A percentile compares a stretch with the other conserved stretches of the same genome.
Conservation (phyloP, 345 rosid species). For the Salix purpurea region DNA sequence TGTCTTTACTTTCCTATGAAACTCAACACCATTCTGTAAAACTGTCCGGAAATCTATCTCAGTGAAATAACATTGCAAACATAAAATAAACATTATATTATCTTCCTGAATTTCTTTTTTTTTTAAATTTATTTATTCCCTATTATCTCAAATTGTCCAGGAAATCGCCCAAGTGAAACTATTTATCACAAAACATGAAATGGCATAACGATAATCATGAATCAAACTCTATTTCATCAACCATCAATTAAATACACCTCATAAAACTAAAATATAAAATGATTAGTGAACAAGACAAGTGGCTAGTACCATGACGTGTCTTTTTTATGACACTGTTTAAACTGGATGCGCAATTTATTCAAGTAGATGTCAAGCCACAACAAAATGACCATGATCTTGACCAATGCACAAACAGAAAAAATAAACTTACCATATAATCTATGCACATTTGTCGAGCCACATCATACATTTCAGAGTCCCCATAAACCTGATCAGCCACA, state of each 20-base stretch:
- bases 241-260: neutral
- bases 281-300: neutral
- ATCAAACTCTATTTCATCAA: neutral
- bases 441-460: constrained; percentile 85
- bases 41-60: neutral
- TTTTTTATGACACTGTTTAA: neutral
- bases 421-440: constrained; percentile 76
- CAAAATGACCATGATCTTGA: neutral
- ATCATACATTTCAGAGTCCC: constrained; percentile 83
- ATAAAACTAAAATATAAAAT: neutral
- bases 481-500: constrained; percentile 97
- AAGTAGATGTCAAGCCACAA: neutral
- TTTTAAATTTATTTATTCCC: neutral
- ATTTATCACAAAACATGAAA: neutral
- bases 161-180: neutral
- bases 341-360: neutral
- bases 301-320: neutral
- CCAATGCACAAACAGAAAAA: neutral
- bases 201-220: neutral
- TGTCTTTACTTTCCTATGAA: neutral
- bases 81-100: neutral
- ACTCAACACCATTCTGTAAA: neutral
- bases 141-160: neutral
- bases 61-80: neutral
- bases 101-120: neutral